These are phyloP conservation scores for Sclerotiophoma versabilis DNA, from an alignment of 2,329 filamentous ascomycete genomes.

Conservation along the genomic window DNA sequence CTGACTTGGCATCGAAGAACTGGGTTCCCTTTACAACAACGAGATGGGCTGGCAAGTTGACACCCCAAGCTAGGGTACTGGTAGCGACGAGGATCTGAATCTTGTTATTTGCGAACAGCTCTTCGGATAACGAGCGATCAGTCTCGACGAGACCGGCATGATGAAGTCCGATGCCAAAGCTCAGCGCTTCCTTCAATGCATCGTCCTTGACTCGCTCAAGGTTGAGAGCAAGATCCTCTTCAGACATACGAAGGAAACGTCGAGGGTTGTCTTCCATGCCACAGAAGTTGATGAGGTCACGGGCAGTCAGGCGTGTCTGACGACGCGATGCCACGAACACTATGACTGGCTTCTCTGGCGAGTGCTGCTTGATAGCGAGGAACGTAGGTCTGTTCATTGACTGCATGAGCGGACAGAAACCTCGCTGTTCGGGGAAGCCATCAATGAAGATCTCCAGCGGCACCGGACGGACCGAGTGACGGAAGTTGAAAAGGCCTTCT, in stretches of 20 bases:
- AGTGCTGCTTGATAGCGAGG: conserved; percentile 94
- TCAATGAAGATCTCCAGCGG: conserved; percentile 97
- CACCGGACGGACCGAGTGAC: conserved; percentile 94
- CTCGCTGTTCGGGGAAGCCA: conserved; percentile 91
- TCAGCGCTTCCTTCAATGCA: conserved; percentile 89
- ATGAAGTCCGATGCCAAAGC: conserved; percentile 95
- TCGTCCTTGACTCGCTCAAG: conserved; percentile 92
- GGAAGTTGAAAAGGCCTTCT: conserved; percentile 93
- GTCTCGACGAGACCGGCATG: conserved; percentile 96
- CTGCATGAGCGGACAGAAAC: conserved; percentile 98
- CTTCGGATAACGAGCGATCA: conserved; percentile 88
- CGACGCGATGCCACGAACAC: conserved; percentile 96
- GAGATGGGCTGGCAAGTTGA: conserved; percentile 94
- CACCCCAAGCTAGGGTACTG: conserved; percentile 96
- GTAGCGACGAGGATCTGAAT: conserved; percentile 97
- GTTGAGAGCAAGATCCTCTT: conserved; percentile 89
- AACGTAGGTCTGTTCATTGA: conserved; percentile 99
- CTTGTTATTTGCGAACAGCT: conserved; percentile 96
- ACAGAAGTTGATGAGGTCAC: conserved; percentile 95
- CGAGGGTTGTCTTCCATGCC: conserved; percentile 98
- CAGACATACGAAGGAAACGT: conserved; percentile 90
- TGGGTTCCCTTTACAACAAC: conserved; percentile 98
- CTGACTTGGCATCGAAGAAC: conserved; percentile 96
- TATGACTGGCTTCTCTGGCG: conserved; percentile 95
- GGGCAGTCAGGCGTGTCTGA: conserved; percentile 92